Base-by-base conservation (phyloP, 1,139 yeast species). In the Saccharomyces hybrid region DNA sequence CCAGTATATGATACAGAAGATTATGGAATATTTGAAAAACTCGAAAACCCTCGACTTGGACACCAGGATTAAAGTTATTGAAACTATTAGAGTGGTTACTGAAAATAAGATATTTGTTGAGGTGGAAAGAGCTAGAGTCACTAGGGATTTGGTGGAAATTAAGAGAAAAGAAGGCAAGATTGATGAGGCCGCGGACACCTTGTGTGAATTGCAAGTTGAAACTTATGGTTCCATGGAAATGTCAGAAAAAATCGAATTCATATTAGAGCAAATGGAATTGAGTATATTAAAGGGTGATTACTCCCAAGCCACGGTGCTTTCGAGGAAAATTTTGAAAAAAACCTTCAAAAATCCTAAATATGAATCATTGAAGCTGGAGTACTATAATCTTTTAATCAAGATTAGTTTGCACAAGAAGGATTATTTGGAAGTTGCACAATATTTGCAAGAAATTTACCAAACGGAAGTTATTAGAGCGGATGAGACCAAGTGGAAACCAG, bases 181-280 rank as follows among this genome's bases (percentile, higher is more conserved):
- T 67, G 96, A 88, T 67, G 84, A 85, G 61, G 98, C 99, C 1
- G 84, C 91, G 53, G 96, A 91, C 52, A 78, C 91, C 53, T 77
- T 93, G 64, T 90, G 96, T 65, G 98, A 93, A 67, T 76, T 93
- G 66, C 99, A 93, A 73, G 98, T 93, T 51, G 99, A 93, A 73
- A 93, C 99, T 0, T 93, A 89, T 69, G 96, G 98, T 31, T 85
- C 96, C 55, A 93, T 93, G 98, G 88, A 87, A 47, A 81, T 89
- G 72, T 79, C 84, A 55, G 96, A 93, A 62, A 93, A 93, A 71
- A 87, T 93, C 59, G 93, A 87, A 63, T 93, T 88, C 68, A 93
- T 93, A 59, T 77, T 93, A 64, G 90, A 90, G 66, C 99, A 93
- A 71, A 86, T 93, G 72, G 83, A 84, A 61, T 76, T 93, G 66